Evolutionary conservation across 768 basidiomycete genomes (phyloP).

Genomic region (Lentinula sp.): DNA sequence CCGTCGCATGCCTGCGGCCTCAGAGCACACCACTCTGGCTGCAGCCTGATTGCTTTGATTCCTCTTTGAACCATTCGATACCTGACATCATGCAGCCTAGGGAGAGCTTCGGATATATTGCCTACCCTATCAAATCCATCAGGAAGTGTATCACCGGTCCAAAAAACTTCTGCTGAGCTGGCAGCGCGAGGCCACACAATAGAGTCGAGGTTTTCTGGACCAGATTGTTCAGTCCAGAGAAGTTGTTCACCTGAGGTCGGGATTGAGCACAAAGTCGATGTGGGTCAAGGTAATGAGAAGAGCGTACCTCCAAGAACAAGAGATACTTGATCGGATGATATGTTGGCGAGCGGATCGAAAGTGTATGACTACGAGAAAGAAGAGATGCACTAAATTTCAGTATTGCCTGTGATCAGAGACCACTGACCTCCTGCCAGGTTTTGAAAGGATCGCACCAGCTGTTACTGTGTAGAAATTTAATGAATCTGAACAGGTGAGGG

Average conservation of each 20-base stretch:
- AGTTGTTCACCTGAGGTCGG: constrained; percentile 27
- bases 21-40: constrained; percentile 48
- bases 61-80: constrained; percentile 42
- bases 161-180: constrained; percentile 46
- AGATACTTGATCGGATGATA: constrained; percentile 25
- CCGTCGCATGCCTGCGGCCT: constrained; percentile 33
- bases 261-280: not conserved
- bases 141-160: constrained; percentile 30
- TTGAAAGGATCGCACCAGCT: constrained; percentile 50
- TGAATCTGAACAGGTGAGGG: not conserved
- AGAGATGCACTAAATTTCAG: not conserved
- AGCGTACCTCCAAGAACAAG: constrained; percentile 36
- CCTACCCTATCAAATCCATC: constrained; percentile 1
- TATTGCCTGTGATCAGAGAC: not conserved
- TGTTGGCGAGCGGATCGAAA: constrained; percentile 42
- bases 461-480: constrained; percentile 20
- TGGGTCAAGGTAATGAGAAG: not conserved
- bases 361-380: constrained; percentile 29
- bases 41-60: constrained; percentile 32
- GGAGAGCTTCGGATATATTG: constrained; percentile 9
- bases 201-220: constrained; percentile 39
- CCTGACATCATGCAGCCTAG: constrained; percentile 39
- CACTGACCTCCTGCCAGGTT: constrained; percentile 39
- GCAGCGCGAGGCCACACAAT: constrained; percentile 44
- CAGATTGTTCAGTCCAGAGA: constrained; percentile 46